A percentile compares a stretch with the other conserved stretches of the same genome.
Evolutionary conservation across 2,329 filamentous ascomycete species (phyloP).

Genomic region (Trichoderma gracile): DNA sequence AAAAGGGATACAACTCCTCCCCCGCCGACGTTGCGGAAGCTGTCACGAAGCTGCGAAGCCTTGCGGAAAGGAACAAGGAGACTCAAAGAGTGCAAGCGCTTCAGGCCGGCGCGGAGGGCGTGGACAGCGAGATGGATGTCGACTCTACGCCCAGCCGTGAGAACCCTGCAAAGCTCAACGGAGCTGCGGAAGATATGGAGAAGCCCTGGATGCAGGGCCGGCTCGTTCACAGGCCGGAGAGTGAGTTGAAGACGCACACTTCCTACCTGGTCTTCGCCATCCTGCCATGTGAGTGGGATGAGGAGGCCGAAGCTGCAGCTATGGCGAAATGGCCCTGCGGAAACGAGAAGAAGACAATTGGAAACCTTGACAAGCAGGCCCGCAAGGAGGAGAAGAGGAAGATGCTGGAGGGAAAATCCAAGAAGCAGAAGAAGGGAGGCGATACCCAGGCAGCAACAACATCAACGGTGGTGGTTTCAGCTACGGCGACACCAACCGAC

Average conservation of each 20-base stretch:
- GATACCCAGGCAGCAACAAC: constrained; percentile 18
- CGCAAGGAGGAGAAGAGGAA: constrained; percentile 60
- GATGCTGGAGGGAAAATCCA: constrained; percentile 46
- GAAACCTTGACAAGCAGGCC: constrained; percentile 54
- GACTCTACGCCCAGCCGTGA: constrained; percentile 35
- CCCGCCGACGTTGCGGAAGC: constrained; percentile 79
- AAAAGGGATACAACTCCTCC: constrained; percentile 69
- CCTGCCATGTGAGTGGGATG: constrained; percentile 81
- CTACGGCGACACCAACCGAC: constrained; percentile 6
- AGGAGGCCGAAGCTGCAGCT: constrained; percentile 73
- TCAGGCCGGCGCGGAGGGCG: constrained; percentile 34
- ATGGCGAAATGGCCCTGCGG: constrained; percentile 64
- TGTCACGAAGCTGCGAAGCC: constrained; percentile 67
- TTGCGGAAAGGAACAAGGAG: constrained; percentile 68
- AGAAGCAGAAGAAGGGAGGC: constrained; percentile 36
- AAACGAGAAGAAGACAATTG: constrained; percentile 54
- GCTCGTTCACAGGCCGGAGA: constrained; percentile 77
- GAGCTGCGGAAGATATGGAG: constrained; percentile 33
- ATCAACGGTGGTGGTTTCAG: constrained; percentile 14
- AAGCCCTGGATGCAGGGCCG: constrained; percentile 75
- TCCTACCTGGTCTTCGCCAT: constrained; percentile 95
- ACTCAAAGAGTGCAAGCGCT: constrained; percentile 54
- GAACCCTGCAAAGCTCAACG: not conserved
- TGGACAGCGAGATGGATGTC: constrained; percentile 46
- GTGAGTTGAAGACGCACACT: constrained; percentile 92